Base-by-base conservation (phyloP, 495 filamentous ascomycete species). In the Oidiodendron maius region DNA sequence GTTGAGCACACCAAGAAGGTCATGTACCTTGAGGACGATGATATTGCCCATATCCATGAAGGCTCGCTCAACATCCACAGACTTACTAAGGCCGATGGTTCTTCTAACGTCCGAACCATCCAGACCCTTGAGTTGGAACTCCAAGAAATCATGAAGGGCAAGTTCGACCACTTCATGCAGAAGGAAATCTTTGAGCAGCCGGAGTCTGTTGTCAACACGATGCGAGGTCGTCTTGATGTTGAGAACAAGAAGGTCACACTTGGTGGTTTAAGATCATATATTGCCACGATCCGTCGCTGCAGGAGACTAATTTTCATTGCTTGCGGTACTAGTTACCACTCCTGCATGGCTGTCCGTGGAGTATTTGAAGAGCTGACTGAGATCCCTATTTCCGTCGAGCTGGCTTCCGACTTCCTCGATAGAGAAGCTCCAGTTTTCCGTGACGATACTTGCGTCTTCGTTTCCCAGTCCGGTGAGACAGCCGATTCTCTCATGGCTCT, bases 1-100 rank as follows among this genome's bases (percentile, higher is more conserved):
- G 86, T 98, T 52, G 93, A 98, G 74, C 93, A 98, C 75, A 98
- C 93, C 63, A 98, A 98, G 81, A 98, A 97, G 76, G 93, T 98
- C 32, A 84, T 98, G 60, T 98, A 98, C 71, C 81, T 98, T 40
- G 93, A 98, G 71, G 93, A 98, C 68, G 93, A 98, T 68, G 93
- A 98, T 64, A 96, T 98, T 71, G 93, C 93, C 44, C 93, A 98
- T 73, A 94, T 98, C 58, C 94, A 97, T 70, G 93, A 98, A 66
- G 93, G 93, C 42, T 91, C 91, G 46, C 81, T 98, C 55, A 97
- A 98, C 75, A 98, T 98, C 62, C 93, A 98, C 76, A 88, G 93
- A 58, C 76, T 97, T 44, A 91, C 83, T 63, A 97, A 97, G 77
- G 83, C 89, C 60, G 91, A 97, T 71, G 94, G 93, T 44, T 88